Evolutionary conservation across 176 grass and related monocot species (phyloP).

Genomic region (Eremochloa ophiuroides): DNA sequence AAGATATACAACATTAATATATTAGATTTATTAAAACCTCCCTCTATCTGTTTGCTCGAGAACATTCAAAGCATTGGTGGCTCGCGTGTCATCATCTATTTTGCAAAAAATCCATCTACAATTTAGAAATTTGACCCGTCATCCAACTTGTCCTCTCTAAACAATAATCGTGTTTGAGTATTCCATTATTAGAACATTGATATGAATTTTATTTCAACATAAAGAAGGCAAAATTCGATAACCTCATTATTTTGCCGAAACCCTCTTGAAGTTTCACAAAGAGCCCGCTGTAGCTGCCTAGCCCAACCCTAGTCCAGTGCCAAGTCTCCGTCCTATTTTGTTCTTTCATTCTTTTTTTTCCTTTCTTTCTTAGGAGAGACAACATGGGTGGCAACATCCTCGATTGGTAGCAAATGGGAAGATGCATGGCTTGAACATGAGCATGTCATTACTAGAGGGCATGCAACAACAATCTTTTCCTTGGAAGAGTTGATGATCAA

Average conservation of each 20-base stretch:
- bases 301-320: no score
- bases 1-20: neutral
- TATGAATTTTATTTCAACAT: neutral
- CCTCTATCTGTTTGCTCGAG: neutral
- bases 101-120: neutral
- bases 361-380: no score
- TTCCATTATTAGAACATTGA: neutral
- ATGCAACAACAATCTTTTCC: no score
- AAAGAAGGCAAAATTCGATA: neutral
- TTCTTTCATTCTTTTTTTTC: no score
- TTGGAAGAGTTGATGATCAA: no score
- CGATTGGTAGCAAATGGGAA: no score
- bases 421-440: no score
- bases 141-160: neutral
- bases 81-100: neutral
- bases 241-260: neutral
- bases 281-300: no score
- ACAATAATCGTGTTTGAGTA: neutral
- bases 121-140: neutral
- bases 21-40: neutral
- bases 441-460: no score
- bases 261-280: neutral
- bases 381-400: no score
- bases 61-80: neutral
- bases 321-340: no score